phyloP scores from a whole-genome alignment of 805 yeast genomes.

The Wickerhamomyces hampshirensis region DNA sequence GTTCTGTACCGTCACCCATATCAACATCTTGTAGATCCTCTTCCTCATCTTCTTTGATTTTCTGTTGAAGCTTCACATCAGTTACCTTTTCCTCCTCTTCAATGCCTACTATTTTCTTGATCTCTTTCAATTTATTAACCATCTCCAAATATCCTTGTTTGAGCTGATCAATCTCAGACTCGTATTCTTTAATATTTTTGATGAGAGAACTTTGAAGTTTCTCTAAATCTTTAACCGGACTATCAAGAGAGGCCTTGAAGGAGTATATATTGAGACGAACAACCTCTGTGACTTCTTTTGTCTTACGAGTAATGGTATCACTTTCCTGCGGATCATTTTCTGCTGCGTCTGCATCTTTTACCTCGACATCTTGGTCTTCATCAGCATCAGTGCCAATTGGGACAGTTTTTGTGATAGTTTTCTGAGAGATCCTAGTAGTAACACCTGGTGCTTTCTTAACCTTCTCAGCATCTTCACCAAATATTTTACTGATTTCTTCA shows the following conservation, averaged over 20 bases:
- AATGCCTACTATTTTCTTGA: slow-evolving; percentile 10
- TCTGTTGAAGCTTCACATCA: not conserved
- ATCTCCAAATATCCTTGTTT: slow-evolving; percentile 10
- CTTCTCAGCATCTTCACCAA: slow-evolving; percentile 9
- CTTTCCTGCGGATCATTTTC: not conserved
- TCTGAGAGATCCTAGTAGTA: not conserved
- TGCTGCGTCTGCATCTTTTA: not conserved
- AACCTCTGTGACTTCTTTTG: slow-evolving; percentile 1
- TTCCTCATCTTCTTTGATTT: slow-evolving; percentile 4
- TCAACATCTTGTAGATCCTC: not conserved
- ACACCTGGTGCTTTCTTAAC: slow-evolving; percentile 4
- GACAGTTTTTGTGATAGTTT: not conserved
- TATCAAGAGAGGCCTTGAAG: slow-evolving; percentile 1
- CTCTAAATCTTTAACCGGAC: not conserved
- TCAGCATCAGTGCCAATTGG: not conserved
- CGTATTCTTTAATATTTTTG: slow-evolving; percentile 4
- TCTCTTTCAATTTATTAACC: slow-evolving; percentile 11
- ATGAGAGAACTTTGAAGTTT: not conserved
- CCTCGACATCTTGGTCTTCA: not conserved
- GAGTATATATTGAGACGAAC: not conserved
- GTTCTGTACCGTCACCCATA: not conserved
- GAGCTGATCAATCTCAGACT: slow-evolving; percentile 7
- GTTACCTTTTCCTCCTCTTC: slow-evolving; percentile 5
- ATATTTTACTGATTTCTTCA: slow-evolving; percentile 13
- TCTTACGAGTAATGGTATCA: not conserved